Evolutionary conservation across 768 basidiomycete genomes (phyloP).

Genomic region (Lactarius hengduanensis): DNA sequence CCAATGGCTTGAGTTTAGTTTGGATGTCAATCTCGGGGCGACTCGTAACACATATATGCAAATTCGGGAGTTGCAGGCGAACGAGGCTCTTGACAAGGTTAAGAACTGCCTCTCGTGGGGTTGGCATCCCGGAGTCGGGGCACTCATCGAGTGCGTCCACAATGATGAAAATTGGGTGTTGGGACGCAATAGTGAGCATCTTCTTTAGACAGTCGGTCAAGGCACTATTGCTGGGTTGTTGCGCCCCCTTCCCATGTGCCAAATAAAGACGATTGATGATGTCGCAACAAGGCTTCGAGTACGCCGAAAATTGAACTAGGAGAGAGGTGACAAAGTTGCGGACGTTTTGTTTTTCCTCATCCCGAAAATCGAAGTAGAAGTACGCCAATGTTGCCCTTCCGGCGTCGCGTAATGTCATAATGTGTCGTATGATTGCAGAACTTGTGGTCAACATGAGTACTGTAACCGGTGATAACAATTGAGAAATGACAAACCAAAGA

Average conservation of each 20-base stretch:
- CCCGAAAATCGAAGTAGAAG: not conserved
- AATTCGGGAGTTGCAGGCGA: not conserved
- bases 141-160: not conserved
- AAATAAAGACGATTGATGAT: not conserved
- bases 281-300: not conserved
- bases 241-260: not conserved
- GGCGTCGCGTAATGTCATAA: not conserved
- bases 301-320: not conserved
- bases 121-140: not conserved
- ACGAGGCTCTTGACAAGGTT: not conserved
- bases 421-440: not conserved
- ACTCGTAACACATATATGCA: not conserved
- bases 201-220: not conserved
- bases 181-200: not conserved
- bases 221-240: not conserved
- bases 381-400: not conserved
- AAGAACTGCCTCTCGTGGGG: not conserved
- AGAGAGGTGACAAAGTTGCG: not conserved
- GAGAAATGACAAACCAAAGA: not conserved
- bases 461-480: not conserved
- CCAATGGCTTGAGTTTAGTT: not conserved
- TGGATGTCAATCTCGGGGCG: not conserved
- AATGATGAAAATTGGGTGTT: not conserved
- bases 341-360: not conserved
- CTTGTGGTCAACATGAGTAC: not conserved